Percentiles rank a stretch among this genome's conserved stretches.
Evolutionary conservation across 257 asterid species (phyloP).

Genomic region (Solanum infundibuliforme): DNA sequence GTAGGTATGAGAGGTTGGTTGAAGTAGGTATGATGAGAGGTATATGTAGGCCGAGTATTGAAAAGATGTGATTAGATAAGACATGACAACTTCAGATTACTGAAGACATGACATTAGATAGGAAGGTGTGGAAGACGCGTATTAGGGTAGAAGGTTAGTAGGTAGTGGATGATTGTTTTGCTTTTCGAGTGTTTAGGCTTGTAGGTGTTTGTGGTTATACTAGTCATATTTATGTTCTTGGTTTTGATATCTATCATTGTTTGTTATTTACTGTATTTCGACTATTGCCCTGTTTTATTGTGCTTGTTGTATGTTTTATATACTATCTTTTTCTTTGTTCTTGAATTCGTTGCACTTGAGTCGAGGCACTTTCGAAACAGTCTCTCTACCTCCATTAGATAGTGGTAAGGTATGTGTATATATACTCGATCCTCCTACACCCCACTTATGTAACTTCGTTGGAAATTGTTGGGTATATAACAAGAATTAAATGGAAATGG

Average conservation of each 20-base stretch:
- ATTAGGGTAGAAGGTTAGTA: neutral
- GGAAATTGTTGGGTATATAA: too few relatives aligned
- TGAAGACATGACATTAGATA: too few relatives aligned
- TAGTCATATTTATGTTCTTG: neutral
- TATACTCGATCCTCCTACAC: neutral
- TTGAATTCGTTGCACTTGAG: neutral
- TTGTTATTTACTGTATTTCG: neutral
- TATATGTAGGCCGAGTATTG: too few relatives aligned
- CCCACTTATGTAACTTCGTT: neutral
- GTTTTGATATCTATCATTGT: too few relatives aligned
- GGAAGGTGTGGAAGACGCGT: neutral
- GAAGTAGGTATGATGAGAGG: neutral
- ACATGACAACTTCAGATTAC: neutral
- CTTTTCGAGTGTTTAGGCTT: neutral
- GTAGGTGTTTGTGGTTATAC: neutral
- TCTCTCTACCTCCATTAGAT: too few relatives aligned
- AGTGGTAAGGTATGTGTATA: neutral
- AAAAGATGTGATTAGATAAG: neutral
- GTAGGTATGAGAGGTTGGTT: neutral
- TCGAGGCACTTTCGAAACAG: too few relatives aligned
- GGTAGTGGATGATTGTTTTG: neutral
- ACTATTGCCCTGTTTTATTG: too few relatives aligned
- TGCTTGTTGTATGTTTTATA: neutral
- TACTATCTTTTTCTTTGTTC: neutral
- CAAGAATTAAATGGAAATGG: too few relatives aligned